Evolutionary conservation across 129 eudicot genomes (phyloP).

Genomic region (Rutidosis leptorrhynchoides): DNA sequence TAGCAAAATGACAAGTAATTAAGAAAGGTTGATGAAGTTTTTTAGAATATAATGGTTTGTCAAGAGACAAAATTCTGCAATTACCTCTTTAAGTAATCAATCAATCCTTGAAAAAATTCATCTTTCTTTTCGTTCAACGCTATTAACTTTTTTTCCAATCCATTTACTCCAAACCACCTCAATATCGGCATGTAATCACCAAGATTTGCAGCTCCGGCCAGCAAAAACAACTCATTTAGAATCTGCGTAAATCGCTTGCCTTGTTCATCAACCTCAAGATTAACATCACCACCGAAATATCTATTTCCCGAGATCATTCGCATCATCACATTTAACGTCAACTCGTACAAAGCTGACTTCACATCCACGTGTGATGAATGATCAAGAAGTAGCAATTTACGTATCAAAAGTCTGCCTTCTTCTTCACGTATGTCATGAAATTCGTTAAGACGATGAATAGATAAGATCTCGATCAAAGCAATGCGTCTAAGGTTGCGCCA

Average conservation of each 20-base stretch:
- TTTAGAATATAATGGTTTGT: no score
- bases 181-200: slow-evolving; percentile 48
- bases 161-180: slow-evolving; percentile 35
- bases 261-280: slow-evolving; percentile 26
- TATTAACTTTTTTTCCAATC: slow-evolving; percentile 25
- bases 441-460: slow-evolving; percentile 41
- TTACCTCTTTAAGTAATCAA: no score
- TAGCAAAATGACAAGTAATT: no score
- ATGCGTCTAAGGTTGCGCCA: slow-evolving; percentile 62
- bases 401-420: slow-evolving; percentile 28
- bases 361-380: slow-evolving; percentile 27
- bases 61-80: no score
- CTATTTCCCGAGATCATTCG: slow-evolving; percentile 56
- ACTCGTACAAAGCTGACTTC: slow-evolving; percentile 39
- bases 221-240: slow-evolving; percentile 18
- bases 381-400: slow-evolving; percentile 5
- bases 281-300: slow-evolving; percentile 49
- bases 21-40: no score
- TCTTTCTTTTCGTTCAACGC: slow-evolving; percentile 36
- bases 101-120: slow-evolving; percentile 39
- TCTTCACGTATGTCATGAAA: slow-evolving; percentile 31
- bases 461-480: slow-evolving; percentile 42
- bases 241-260: slow-evolving; percentile 41
- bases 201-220: slow-evolving; percentile 14
- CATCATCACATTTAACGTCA: slow-evolving; percentile 47